These are phyloP conservation scores for Cardamine occulta DNA, from an alignment of 345 rosid genomes.

Conservation along the genomic window DNA sequence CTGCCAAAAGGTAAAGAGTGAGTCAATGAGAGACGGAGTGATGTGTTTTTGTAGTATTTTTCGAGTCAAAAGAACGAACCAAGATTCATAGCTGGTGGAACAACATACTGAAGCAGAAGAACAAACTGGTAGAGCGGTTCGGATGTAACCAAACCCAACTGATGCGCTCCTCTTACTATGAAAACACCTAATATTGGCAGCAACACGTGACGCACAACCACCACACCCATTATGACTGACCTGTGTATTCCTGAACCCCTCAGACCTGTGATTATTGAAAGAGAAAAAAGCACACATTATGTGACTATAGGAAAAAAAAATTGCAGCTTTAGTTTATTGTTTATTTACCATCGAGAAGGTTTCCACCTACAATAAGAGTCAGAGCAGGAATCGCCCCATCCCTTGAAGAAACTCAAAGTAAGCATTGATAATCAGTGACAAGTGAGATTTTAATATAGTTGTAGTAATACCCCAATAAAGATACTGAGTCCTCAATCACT, in stretches of 20 bases:
- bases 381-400: slow-evolving; percentile 70
- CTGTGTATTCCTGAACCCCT: slow-evolving; percentile 50
- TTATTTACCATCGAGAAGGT: slow-evolving; percentile 61
- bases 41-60: slow-evolving; percentile 43
- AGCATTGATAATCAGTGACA: neutral
- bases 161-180: slow-evolving; percentile 52
- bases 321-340: neutral
- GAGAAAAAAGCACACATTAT: neutral
- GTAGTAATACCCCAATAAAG: slow-evolving; percentile 59
- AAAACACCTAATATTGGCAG: slow-evolving; percentile 64
- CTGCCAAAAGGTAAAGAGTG: slow-evolving; percentile 38
- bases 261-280: slow-evolving; percentile 49
- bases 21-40: neutral
- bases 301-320: too few relatives aligned
- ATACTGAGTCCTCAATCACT: slow-evolving; percentile 61
- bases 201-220: slow-evolving; percentile 54
- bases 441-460: neutral
- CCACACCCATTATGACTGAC: slow-evolving; percentile 52
- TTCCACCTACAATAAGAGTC: slow-evolving; percentile 69
- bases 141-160: slow-evolving; percentile 51
- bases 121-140: slow-evolving; percentile 70
- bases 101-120: slow-evolving; percentile 64
- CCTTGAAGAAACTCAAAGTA: slow-evolving; percentile 44
- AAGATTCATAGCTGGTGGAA: slow-evolving; percentile 83
- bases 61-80: slow-evolving; percentile 44